Evolutionary conservation across 345 rosid genomes (phyloP).

Genomic region (Erucastrum elatum): DNA sequence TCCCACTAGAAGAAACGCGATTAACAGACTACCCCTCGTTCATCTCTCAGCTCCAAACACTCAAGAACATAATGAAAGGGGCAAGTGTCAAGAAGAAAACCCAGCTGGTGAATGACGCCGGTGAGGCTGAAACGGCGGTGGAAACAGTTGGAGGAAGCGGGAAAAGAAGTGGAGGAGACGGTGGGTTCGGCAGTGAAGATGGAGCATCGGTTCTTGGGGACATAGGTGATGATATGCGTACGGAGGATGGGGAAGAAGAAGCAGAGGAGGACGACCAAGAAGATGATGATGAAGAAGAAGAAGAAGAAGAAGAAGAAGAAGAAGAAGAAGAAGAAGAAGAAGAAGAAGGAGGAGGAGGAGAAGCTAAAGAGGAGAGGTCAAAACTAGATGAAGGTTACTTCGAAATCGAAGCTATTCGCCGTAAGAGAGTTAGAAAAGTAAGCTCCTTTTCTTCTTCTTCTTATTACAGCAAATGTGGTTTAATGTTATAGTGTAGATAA

Average conservation of each 20-base stretch:
- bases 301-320: constrained; percentile 42
- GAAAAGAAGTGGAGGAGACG: constrained; percentile 24
- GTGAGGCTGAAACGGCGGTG: not conserved
- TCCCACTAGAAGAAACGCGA: constrained; percentile 2
- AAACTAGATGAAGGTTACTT: constrained; percentile 87
- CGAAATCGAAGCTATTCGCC: constrained; percentile 97
- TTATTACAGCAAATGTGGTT: constrained; percentile 1
- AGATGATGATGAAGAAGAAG: constrained; percentile 8
- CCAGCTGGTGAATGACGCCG: constrained; percentile 23
- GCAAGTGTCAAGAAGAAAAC: constrained; percentile 30
- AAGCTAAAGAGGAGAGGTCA: constrained; percentile 53
- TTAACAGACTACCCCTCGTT: constrained; percentile 9
- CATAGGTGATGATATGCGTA: constrained; percentile 33
- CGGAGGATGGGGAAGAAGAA: constrained; percentile 33
- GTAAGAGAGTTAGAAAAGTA: constrained; percentile 89
- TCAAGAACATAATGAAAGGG: constrained; percentile 31
- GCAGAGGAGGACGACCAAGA: constrained; percentile 21
- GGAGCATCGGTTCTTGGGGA: constrained; percentile 27
- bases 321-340: constrained; percentile 42
- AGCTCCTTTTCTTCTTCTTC: constrained; percentile 11
- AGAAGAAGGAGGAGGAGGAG: constrained; percentile 45
- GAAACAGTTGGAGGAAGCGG: constrained; percentile 11
- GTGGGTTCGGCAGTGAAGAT: constrained; percentile 18
- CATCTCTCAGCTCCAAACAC: not conserved
- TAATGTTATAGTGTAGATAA: not conserved